A percentile compares a stretch with the other conserved stretches of the same genome.
phyloP scores from a whole-genome alignment of 805 yeast species.

The Starmerella sp. region DNA sequence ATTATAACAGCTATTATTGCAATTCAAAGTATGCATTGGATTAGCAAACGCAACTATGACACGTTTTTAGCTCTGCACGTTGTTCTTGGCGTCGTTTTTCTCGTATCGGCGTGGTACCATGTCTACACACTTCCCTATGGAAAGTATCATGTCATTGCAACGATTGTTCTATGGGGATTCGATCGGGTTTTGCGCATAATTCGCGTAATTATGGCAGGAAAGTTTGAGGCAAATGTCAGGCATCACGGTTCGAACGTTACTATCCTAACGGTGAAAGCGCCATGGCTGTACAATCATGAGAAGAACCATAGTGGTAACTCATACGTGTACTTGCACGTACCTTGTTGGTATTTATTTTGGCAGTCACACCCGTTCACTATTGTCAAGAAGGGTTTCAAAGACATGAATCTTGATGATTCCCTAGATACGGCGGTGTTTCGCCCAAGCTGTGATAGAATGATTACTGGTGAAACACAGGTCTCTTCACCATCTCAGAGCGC shows the following conservation, averaged over 20 bases:
- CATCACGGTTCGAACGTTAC: slow-evolving; percentile 27
- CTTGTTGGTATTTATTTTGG: slow-evolving; percentile 42
- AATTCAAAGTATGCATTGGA: slow-evolving; percentile 39
- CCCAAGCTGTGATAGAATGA: background rate
- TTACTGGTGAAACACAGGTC: background rate
- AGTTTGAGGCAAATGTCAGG: slow-evolving; percentile 19
- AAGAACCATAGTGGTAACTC: slow-evolving; percentile 35
- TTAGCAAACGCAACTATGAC: slow-evolving; percentile 49
- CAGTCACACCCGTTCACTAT: slow-evolving; percentile 65
- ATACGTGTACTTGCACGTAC: slow-evolving; percentile 44
- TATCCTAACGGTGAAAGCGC: slow-evolving; percentile 27
- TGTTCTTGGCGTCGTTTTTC: slow-evolving; percentile 42
- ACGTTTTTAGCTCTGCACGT: slow-evolving; percentile 47
- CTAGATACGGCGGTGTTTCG: background rate
- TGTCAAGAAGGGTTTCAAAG: slow-evolving; percentile 4
- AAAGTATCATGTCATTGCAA: slow-evolving; percentile 10
- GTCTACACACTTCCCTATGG: slow-evolving; percentile 14
- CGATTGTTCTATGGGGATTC: slow-evolving; percentile 54
- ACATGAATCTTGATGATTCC: background rate
- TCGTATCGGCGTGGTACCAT: slow-evolving; percentile 53
- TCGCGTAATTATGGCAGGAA: slow-evolving; percentile 47
- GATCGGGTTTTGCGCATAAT: slow-evolving; percentile 49
- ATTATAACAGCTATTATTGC: slow-evolving; percentile 34
- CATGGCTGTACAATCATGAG: slow-evolving; percentile 33
- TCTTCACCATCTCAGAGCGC: background rate